Conservation (phyloP, 306 rosid genomes). For the Fragaria vesca region DNA sequence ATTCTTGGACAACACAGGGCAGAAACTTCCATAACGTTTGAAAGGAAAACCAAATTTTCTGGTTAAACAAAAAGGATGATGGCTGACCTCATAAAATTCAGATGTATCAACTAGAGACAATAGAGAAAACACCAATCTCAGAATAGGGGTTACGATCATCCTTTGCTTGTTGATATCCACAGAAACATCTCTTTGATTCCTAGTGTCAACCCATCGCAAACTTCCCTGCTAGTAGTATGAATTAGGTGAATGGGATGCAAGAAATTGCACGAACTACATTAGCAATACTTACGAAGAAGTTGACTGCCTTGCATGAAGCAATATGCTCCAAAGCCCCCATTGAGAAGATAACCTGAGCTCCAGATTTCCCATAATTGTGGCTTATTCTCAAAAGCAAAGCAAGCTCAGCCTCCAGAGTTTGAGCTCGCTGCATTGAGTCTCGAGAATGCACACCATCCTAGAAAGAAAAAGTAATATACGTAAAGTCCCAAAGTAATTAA, state of each 20-base stretch:
- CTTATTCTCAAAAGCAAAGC: conserved; percentile 76
- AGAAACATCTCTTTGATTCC: conserved; percentile 55
- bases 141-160: conserved; percentile 61
- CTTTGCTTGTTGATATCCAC: conserved; percentile 70
- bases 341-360: conserved; percentile 84
- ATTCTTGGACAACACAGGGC: conserved; percentile 6
- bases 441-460: conserved; percentile 81
- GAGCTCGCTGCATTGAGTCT: conserved; percentile 80
- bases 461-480: conserved; percentile 15
- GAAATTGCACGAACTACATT: not conserved
- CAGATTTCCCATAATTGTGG: conserved; percentile 88
- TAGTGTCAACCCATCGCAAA: conserved; percentile 63
- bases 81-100: conserved; percentile 82
- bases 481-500: not conserved
- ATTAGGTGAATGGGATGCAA: conserved; percentile 16
- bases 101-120: conserved; percentile 83
- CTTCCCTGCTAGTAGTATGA: conserved; percentile 55
- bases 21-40: not conserved
- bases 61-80: conserved; percentile 4
- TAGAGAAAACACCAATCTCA: conserved; percentile 80
- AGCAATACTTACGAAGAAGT: conserved; percentile 48
- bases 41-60: not conserved
- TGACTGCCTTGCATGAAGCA: conserved; percentile 70
- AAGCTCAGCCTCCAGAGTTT: conserved; percentile 85
- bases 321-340: conserved; percentile 84